Conservation (phyloP, 345 rosid genomes). For the Eucalyptus shirleyi region DNA sequence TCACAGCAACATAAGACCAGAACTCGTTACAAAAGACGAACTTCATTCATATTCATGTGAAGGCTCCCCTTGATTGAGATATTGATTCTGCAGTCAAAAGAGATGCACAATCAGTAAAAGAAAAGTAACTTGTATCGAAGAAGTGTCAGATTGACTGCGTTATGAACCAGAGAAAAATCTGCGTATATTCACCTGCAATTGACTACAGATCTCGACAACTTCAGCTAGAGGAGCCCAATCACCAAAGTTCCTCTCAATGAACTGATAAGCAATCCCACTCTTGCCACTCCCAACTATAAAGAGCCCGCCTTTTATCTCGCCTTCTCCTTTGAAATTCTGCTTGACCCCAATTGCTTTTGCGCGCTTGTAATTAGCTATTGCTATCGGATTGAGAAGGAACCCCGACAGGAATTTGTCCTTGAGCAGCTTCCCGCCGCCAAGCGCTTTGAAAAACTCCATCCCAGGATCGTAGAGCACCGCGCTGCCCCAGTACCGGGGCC, state of each 20-base stretch:
- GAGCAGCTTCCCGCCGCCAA: slow-evolving; percentile 47
- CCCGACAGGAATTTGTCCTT: slow-evolving; percentile 58
- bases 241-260: slow-evolving; percentile 61
- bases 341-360: slow-evolving; percentile 39
- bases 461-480: slow-evolving; percentile 25
- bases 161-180: not conserved
- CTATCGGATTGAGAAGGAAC: slow-evolving; percentile 48
- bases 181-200: slow-evolving; percentile 28
- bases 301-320: slow-evolving; percentile 58
- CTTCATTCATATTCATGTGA: not conserved
- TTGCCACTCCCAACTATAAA: slow-evolving; percentile 38
- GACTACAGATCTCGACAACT: slow-evolving; percentile 33
- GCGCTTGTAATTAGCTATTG: slow-evolving; percentile 52
- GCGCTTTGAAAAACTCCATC: slow-evolving; percentile 57
- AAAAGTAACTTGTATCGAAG: not conserved
- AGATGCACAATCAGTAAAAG: not conserved
- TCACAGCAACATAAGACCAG: not conserved
- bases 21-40: not conserved
- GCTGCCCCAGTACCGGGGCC: slow-evolving; percentile 76
- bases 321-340: slow-evolving; percentile 51
- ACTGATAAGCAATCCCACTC: slow-evolving; percentile 47
- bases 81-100: not conserved
- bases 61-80: not conserved
- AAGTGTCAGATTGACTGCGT: not conserved
- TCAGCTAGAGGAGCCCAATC: slow-evolving; percentile 61